phyloP scores from a whole-genome alignment of 1,284 basidiomycete genomes.

The Fomitopsis palustris region DNA sequence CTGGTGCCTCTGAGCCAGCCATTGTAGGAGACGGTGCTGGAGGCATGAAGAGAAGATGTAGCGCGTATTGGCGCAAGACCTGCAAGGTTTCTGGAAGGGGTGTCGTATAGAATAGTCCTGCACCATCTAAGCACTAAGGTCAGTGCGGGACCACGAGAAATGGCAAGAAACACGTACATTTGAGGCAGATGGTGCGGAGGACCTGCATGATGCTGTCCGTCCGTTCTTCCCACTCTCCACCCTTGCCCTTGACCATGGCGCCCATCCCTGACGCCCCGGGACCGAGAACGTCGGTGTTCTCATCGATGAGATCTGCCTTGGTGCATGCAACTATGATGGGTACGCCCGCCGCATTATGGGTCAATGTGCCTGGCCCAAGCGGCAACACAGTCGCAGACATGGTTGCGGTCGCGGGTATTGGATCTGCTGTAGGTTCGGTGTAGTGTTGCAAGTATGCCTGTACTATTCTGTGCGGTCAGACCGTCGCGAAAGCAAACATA shows the following conservation, averaged over 20 bases:
- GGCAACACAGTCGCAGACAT: conserved; percentile 67
- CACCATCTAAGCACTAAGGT: conserved; percentile 65
- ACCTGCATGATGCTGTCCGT: conserved; percentile 96
- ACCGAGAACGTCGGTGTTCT: conserved; percentile 66
- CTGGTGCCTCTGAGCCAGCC: conserved; percentile 44
- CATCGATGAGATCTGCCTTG: conserved; percentile 87
- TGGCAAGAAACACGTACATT: conserved; percentile 58
- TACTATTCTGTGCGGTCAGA: conserved; percentile 45
- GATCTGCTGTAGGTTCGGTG: conserved; percentile 72
- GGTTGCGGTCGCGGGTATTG: conserved; percentile 53
- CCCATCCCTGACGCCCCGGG: conserved; percentile 73
- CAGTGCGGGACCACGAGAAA: not conserved
- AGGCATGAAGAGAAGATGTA: conserved; percentile 84
- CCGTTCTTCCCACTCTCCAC: conserved; percentile 90
- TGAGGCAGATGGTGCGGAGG: conserved; percentile 86
- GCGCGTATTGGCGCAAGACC: conserved; percentile 79
- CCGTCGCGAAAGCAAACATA: not conserved
- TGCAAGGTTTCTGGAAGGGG: conserved; percentile 78
- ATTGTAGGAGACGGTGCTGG: conserved; percentile 53
- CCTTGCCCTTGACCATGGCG: conserved; percentile 82
- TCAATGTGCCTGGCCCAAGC: conserved; percentile 75
- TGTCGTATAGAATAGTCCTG: conserved; percentile 89
- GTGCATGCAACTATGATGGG: conserved; percentile 91
- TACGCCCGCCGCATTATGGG: conserved; percentile 79
- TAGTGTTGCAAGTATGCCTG: conserved; percentile 89